Base-by-base conservation (phyloP, 2,329 filamentous ascomycete species). In the Lasiodiplodia sp. region DNA sequence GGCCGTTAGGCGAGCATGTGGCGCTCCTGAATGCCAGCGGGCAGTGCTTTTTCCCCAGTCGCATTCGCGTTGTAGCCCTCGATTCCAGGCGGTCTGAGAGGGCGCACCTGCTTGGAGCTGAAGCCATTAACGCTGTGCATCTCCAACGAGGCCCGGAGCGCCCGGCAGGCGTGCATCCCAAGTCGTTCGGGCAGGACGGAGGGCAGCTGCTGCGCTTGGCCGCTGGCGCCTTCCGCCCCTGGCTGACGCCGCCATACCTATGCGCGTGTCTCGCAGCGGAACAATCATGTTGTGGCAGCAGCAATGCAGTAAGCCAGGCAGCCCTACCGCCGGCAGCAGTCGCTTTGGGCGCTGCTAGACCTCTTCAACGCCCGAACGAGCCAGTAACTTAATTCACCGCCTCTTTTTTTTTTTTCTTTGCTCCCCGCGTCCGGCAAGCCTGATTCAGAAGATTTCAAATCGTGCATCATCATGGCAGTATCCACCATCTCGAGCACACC, bases 371-470 rank as follows among this genome's bases (percentile, higher is more conserved):
- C 60, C 5, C 34, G 23, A 23, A 18, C 40, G 25, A 31, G 53
- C 38, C 55, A 12, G 23, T 28, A 14, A 55, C 40, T 44, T 52
- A 60, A 52, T 57, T 31, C 56, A 51, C 55, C 55, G 65, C 56
- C 56, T 66, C 63, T 66, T 52, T 38, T 67, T 56, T n/a, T n/a
- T 56, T 44, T 52, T 60, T 60, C 40, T 38, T 28, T 23, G 10
- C 56, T 63, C 58, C 25, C 44, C 44, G 44, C 44, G 44, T n/a
- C 40, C 44, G 44, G 65, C 55, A 67, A 49, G 65, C 65, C 65
- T 67, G 65, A 67, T 58, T 52, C 65, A 67, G 37, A 57, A 31
- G 28, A 52, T 67, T 67, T 34, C 65, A 67, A 51, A 57, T 51
- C 53, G 18, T 40, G 21, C 53, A 34, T 68, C 38, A 65, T 16